Percentiles rank a stretch among this genome's conserved stretches.
Evolutionary conservation across 2,329 filamentous ascomycete species (phyloP).

Genomic region (Fragosphaeria purpurea): DNA sequence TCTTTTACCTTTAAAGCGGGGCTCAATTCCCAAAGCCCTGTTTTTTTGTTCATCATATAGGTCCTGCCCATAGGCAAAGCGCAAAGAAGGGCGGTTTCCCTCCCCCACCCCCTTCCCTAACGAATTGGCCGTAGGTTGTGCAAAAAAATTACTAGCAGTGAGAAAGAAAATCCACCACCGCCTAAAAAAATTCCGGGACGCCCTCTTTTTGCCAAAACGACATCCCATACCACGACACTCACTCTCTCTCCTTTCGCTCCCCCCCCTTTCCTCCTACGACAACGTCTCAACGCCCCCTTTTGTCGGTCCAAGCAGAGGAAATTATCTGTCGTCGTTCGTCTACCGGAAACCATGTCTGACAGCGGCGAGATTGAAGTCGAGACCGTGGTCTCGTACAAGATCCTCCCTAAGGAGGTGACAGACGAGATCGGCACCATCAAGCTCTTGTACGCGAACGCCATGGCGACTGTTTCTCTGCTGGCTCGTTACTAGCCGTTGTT

Average conservation of each 20-base stretch:
- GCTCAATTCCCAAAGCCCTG: constrained; percentile 3
- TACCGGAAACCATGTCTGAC: constrained; percentile 64
- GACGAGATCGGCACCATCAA: constrained; percentile 86
- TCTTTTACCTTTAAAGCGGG: not conserved
- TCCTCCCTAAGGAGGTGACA: constrained; percentile 88
- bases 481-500: no score
- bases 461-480: not conserved
- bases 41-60: not conserved
- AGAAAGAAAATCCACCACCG: constrained; percentile 7
- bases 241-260: no score
- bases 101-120: no score
- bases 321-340: constrained; percentile 16
- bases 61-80: no score
- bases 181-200: constrained; percentile 8
- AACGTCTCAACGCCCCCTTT: not conserved
- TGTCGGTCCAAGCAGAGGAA: not conserved
- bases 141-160: constrained; percentile 5
- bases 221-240: constrained; percentile 2
- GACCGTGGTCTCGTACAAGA: constrained; percentile 54
- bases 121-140: not conserved
- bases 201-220: not conserved
- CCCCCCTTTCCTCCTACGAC: no score
- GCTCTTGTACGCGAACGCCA: constrained; percentile 50
- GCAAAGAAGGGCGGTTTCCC: no score
- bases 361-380: constrained; percentile 89